phyloP scores from a whole-genome alignment of 768 basidiomycete genomes.

The Tylopilus vinaceipallidus region DNA sequence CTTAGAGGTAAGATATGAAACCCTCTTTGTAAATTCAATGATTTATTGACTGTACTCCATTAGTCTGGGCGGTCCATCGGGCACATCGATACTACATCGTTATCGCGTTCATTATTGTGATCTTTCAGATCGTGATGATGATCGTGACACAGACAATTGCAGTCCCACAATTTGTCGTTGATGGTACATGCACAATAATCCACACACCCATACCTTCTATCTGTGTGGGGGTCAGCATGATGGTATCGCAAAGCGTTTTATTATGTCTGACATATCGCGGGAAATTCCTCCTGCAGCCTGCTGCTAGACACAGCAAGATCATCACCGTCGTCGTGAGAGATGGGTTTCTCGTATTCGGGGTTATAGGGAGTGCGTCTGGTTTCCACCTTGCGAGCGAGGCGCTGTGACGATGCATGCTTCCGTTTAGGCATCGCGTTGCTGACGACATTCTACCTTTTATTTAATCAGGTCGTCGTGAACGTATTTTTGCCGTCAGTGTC shows the following conservation, averaged over 20 bases:
- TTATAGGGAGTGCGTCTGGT: conserved; percentile 10
- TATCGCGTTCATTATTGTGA: conserved; percentile 1
- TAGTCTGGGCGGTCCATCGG: conserved; percentile 19
- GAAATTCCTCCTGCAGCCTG: conserved; percentile 3
- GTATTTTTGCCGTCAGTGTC: conserved; percentile 18
- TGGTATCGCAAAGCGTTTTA: conserved; percentile 14
- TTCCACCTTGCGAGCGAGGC: neutral
- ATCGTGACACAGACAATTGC: neutral
- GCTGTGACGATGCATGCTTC: neutral
- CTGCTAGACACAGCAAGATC: conserved; percentile 15
- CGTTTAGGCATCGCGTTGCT: conserved; percentile 1
- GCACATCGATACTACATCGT: neutral
- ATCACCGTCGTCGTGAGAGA: conserved; percentile 14
- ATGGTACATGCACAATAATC: conserved; percentile 11
- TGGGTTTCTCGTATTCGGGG: conserved; percentile 10
- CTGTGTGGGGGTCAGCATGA: conserved; percentile 1
- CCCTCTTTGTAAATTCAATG: too few species aligned
- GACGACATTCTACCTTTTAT: neutral
- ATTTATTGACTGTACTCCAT: neutral
- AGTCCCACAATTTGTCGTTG: conserved; percentile 1
- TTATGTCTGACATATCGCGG: conserved; percentile 18
- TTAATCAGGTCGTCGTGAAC: conserved; percentile 8
- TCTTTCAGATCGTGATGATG: neutral
- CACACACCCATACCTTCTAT: neutral
- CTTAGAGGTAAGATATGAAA: conserved; percentile 25